Evolutionary conservation across 2,329 filamentous ascomycete species (phyloP).

Genomic region (Talaromyces islandicus): DNA sequence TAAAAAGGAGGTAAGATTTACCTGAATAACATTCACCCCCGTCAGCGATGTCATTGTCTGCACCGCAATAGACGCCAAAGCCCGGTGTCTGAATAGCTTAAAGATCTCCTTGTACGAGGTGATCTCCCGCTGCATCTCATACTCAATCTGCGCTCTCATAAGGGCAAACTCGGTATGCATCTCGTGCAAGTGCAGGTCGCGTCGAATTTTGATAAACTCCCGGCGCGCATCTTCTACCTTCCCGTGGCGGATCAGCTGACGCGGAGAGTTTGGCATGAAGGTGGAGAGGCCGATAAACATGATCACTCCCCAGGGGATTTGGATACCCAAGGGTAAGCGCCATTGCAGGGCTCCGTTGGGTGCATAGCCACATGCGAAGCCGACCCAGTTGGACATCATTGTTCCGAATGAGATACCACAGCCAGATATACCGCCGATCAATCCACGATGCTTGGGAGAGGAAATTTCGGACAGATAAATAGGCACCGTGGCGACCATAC

Average conservation of each 20-base stretch:
- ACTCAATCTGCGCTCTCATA: constrained; percentile 52
- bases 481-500: constrained; percentile 47
- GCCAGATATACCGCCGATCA: constrained; percentile 50
- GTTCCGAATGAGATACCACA: constrained; percentile 52
- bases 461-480: constrained; percentile 54
- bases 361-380: constrained; percentile 50
- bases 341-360: constrained; percentile 50
- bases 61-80: constrained; percentile 49
- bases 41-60: constrained; percentile 55
- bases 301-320: constrained; percentile 52
- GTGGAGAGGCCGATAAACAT: constrained; percentile 49
- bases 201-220: constrained; percentile 45
- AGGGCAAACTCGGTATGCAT: constrained; percentile 47
- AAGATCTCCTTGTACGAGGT: constrained; percentile 49
- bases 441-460: constrained; percentile 42
- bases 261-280: constrained; percentile 53
- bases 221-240: constrained; percentile 43
- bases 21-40: constrained; percentile 53
- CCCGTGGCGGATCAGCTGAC: constrained; percentile 47
- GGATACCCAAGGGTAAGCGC: constrained; percentile 50
- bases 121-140: constrained; percentile 52
- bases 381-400: constrained; percentile 54
- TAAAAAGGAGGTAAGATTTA: constrained; percentile 14
- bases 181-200: constrained; percentile 40
- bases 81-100: constrained; percentile 46